Base-by-base conservation (phyloP, 345 rosid species). In the Corymbia maculata region DNA sequence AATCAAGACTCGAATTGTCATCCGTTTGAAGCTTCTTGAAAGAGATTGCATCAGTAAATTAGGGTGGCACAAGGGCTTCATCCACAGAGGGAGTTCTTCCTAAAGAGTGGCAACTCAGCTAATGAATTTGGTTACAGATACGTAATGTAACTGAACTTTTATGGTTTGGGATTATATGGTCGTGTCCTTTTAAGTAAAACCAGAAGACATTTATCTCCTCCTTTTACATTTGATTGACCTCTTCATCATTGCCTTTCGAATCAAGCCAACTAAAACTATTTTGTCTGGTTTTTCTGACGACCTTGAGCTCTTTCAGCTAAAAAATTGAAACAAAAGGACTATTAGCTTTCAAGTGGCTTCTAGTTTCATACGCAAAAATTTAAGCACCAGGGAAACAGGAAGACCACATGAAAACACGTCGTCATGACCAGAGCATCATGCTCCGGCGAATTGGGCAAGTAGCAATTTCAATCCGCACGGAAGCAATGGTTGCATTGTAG, bases 401-500 rank as follows among this genome's bases (percentile, higher is more conserved):
- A 47, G 8, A 82, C 51, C 21, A 50, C 49, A 50, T 15, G 61
- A 51, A 36, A 85, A 49, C 44, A 17, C 13, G 44, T 36, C 13
- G 87, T 19, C 59, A 68, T 52, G 59, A 87, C 52, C 45, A 64
- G 36, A 15, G 15, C 13, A 82, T 84, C 4, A 45, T 64, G 84
- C 51, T 84, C 84, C 85, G 64, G 84, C 90, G 87, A 47, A 87
- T 32, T 24, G 87, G 85, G 24, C 90, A 89, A 11, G 87, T 80
- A 68, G 66, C 88, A 15, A 66, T 89, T 84, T 82, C 88, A 82
- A 6, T 84, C 86, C 12, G 86, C 86, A 28, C 86, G 92, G 89
- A 88, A 88, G 64, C 87, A 88, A 52, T 91, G 93, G 14, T n/a
- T 75, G 85, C 92, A 89, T 45, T 88, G 80, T 10, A 93, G 95